Evolutionary conservation across 768 basidiomycete genomes (phyloP).

Genomic region (Rhodocollybia butyracea): DNA sequence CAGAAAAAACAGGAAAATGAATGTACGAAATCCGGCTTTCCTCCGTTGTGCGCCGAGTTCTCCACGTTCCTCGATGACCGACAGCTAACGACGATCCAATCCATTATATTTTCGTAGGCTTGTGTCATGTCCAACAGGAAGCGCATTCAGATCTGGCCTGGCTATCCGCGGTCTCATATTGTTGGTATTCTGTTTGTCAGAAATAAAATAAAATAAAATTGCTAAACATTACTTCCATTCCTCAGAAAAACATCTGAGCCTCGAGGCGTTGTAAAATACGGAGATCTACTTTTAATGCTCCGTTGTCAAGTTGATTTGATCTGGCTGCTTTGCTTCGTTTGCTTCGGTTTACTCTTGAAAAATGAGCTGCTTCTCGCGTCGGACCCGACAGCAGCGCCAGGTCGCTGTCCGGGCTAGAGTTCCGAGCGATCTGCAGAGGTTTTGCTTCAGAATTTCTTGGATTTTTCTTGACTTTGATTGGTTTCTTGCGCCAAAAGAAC

Average conservation of each 20-base stretch:
- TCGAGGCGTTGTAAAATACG: not conserved
- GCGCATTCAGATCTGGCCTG: conserved; percentile 2
- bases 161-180: not conserved
- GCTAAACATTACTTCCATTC: conserved; percentile 1
- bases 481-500: not conserved
- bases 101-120: conserved; percentile 25
- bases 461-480: not conserved
- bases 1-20: conserved; percentile 2
- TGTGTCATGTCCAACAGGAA: conserved; percentile 47
- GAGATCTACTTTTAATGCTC: not conserved
- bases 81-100: conserved; percentile 32
- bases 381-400: conserved; percentile 1
- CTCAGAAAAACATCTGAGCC: not conserved
- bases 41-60: conserved; percentile 18
- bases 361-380: not conserved
- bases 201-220: too few relatives aligned
- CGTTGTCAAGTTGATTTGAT: not conserved
- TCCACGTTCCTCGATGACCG: conserved; percentile 44
- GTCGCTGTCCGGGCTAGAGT: not conserved
- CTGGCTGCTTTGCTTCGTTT: too few relatives aligned
- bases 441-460: not conserved
- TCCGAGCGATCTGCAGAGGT: not conserved
- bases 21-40: conserved; percentile 1
- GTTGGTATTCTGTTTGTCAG: too few relatives aligned
- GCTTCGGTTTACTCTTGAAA: too few relatives aligned